Conservation (phyloP, 2,329 filamentous ascomycete genomes). For the Aspergillus luchuensis region DNA sequence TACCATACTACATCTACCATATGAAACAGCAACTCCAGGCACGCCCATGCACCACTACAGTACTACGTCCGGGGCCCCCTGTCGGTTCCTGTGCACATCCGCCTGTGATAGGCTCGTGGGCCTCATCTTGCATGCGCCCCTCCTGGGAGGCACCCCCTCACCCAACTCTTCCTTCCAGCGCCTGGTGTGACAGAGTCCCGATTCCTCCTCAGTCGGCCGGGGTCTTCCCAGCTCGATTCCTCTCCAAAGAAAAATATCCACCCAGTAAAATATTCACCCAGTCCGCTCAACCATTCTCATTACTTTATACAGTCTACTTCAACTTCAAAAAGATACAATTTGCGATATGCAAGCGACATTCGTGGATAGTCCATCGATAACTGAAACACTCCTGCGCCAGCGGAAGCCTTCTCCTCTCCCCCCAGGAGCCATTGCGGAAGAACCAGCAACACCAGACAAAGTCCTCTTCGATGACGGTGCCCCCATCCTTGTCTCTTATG, state of each 20-base stretch:
- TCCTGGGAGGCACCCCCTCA: too few species aligned
- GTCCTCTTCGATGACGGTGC: background rate
- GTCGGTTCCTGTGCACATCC: background rate
- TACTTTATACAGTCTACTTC: background rate
- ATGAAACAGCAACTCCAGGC: too few species aligned
- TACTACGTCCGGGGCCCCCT: background rate
- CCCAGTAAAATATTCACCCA: too few species aligned
- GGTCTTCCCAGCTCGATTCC: too few species aligned
- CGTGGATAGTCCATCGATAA: background rate
- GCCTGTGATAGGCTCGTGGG: background rate
- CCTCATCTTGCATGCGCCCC: background rate
- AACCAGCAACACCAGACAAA: background rate
- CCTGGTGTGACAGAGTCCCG: too few species aligned
- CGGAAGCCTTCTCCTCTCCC: background rate
- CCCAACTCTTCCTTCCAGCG: too few species aligned
- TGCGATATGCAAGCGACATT: background rate
- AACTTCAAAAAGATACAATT: background rate
- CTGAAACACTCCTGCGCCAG: background rate
- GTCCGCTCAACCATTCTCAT: background rate
- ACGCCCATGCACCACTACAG: too few species aligned
- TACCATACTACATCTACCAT: too few species aligned
- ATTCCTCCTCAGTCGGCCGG: too few species aligned
- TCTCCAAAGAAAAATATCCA: too few species aligned
- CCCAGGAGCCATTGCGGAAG: background rate
- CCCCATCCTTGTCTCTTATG: conserved; percentile 8